Conservation (phyloP, 1,284 basidiomycete genomes). For the Mycosarcoma maydis region DNA sequence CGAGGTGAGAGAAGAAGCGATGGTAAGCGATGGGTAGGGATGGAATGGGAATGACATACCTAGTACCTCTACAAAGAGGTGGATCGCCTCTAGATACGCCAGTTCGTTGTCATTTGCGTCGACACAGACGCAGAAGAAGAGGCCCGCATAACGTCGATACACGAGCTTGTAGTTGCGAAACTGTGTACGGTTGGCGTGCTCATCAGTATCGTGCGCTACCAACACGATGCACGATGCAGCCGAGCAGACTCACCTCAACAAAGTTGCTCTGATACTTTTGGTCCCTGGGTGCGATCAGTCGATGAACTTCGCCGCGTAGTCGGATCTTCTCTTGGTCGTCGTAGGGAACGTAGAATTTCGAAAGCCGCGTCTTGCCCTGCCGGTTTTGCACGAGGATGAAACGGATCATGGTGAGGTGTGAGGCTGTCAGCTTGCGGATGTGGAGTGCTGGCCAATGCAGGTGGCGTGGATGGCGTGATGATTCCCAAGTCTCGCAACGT, state of each 20-base stretch:
- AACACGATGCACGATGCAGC: neutral
- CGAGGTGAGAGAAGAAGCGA: too few species aligned
- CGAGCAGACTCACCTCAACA: constrained; percentile 79
- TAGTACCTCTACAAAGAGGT: constrained; percentile 97
- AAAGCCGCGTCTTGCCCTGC: constrained; percentile 94
- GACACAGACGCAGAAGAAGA: constrained; percentile 87
- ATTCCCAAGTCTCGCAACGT: too few species aligned
- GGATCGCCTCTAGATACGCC: constrained; percentile 95
- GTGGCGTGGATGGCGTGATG: too few species aligned
- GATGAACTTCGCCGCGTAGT: constrained; percentile 91
- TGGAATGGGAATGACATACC: constrained; percentile 71
- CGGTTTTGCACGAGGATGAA: constrained; percentile 95
- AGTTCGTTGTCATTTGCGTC: constrained; percentile 98
- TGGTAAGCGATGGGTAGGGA: too few species aligned
- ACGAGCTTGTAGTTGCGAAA: constrained; percentile 62
- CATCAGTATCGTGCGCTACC: too few species aligned
- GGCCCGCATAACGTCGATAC: constrained; percentile 75
- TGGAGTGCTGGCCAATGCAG: neutral
- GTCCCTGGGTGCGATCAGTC: constrained; percentile 93
- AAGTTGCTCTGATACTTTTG: constrained; percentile 99
- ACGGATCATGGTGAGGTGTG: constrained; percentile 76
- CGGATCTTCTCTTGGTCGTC: constrained; percentile 75
- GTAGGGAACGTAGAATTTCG: constrained; percentile 92
- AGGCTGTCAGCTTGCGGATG: neutral
- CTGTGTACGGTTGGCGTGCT: too few species aligned